phyloP scores from a whole-genome alignment of 306 rosid genomes.

The Trifolium subterraneum region DNA sequence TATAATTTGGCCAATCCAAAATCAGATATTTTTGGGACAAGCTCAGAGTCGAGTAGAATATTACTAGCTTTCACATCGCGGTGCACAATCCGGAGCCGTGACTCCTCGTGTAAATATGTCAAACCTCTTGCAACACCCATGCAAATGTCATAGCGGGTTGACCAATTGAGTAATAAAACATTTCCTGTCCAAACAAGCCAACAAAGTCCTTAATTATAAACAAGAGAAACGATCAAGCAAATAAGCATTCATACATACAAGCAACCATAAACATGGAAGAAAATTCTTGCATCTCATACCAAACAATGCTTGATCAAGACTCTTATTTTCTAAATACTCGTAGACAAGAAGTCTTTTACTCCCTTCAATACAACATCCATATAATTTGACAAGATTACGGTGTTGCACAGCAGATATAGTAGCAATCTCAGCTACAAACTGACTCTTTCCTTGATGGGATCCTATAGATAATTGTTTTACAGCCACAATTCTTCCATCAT shows the following conservation, averaged over 20 bases:
- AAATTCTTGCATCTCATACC: constrained; percentile 53
- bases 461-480: constrained; percentile 78
- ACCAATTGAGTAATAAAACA: constrained; percentile 59
- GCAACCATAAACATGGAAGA: not conserved
- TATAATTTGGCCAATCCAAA: constrained; percentile 85
- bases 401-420: constrained; percentile 37
- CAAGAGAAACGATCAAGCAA: constrained; percentile 4
- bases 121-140: constrained; percentile 79
- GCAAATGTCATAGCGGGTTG: constrained; percentile 70
- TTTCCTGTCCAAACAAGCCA: constrained; percentile 51
- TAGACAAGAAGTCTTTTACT: constrained; percentile 73
- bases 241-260: not conserved
- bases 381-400: constrained; percentile 75
- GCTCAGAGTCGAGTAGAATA: constrained; percentile 67
- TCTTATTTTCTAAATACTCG: constrained; percentile 59
- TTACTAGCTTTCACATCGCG: constrained; percentile 89
- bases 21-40: constrained; percentile 76
- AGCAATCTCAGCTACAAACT: constrained; percentile 42
- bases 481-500: constrained; percentile 76
- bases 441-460: constrained; percentile 84
- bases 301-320: constrained; percentile 44
- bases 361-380: constrained; percentile 82
- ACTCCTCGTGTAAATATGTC: constrained; percentile 82
- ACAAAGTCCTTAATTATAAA: not conserved
- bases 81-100: constrained; percentile 69